Conservation (phyloP, 1,139 yeast genomes). For the Candida labiduridarum region DNA sequence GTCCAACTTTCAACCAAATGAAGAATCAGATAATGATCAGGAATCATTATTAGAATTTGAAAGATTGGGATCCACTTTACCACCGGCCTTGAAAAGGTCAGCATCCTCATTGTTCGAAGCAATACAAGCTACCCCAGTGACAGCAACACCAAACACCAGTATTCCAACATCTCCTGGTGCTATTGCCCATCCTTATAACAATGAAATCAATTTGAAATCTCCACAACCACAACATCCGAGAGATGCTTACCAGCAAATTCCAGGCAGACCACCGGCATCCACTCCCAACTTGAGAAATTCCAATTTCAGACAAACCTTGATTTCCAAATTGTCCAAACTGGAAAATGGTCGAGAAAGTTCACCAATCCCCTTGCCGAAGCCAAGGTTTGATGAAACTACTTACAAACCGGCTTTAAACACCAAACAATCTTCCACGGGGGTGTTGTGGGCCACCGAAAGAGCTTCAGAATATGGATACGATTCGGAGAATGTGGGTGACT, state of each 20-base stretch:
- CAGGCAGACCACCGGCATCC: slow-evolving; percentile 18
- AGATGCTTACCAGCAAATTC: slow-evolving; percentile 10
- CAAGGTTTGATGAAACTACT: slow-evolving; percentile 46
- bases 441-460: slow-evolving; percentile 69
- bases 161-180: background rate
- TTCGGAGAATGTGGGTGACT: slow-evolving; percentile 47
- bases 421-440: slow-evolving; percentile 67
- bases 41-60: slow-evolving; percentile 38
- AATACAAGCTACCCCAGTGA: slow-evolving; percentile 18
- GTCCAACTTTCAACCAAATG: slow-evolving; percentile 9
- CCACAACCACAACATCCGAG: slow-evolving; percentile 17
- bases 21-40: slow-evolving; percentile 15
- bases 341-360: slow-evolving; percentile 44
- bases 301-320: slow-evolving; percentile 24
- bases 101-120: slow-evolving; percentile 45
- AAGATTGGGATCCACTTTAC: slow-evolving; percentile 47
- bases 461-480: slow-evolving; percentile 63
- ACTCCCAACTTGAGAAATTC: slow-evolving; percentile 16
- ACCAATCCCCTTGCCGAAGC: slow-evolving; percentile 57
- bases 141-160: slow-evolving; percentile 2
- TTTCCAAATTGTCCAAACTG: slow-evolving; percentile 32
- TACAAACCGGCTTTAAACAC: slow-evolving; percentile 65
- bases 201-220: slow-evolving; percentile 10
- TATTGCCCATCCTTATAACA: background rate
- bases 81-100: slow-evolving; percentile 43